phyloP scores from a whole-genome alignment of 306 rosid genomes.

The Quercus engelmannii region DNA sequence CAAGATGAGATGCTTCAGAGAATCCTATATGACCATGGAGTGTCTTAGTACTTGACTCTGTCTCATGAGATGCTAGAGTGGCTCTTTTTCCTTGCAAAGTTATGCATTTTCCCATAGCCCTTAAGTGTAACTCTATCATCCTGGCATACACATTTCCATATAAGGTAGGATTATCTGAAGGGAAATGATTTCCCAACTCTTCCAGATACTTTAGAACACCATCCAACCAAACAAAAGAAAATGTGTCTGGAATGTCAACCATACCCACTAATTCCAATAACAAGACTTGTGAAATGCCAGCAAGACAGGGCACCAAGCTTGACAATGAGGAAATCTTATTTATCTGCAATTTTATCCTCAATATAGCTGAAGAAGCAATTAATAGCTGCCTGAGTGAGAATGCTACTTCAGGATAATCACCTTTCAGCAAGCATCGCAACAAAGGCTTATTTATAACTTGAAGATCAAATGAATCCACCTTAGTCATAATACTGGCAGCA shows the following conservation, averaged over 20 bases:
- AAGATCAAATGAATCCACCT: constrained; percentile 40
- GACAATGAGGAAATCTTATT: constrained; percentile 40
- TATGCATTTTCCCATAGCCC: constrained; percentile 76
- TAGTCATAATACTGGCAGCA: constrained; percentile 44
- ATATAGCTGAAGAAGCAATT: constrained; percentile 61
- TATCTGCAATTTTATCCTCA: constrained; percentile 56
- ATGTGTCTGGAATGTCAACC: constrained; percentile 56
- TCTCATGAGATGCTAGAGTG: constrained; percentile 61
- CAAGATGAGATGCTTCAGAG: constrained; percentile 46
- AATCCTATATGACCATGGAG: constrained; percentile 36
- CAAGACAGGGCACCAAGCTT: constrained; percentile 39
- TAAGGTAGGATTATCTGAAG: constrained; percentile 51
- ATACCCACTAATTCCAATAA: constrained; percentile 56
- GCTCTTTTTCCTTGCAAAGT: constrained; percentile 78
- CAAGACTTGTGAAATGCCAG: constrained; percentile 58
- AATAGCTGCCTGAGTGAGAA: constrained; percentile 70
- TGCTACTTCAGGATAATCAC: constrained; percentile 52
- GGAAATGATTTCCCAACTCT: constrained; percentile 67
- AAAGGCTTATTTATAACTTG: constrained; percentile 48
- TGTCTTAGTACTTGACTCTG: constrained; percentile 60
- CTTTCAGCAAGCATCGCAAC: constrained; percentile 64
- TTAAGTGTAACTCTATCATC: constrained; percentile 58
- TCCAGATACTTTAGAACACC: constrained; percentile 71
- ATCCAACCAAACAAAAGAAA: constrained; percentile 70
- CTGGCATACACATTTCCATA: constrained; percentile 52